These are phyloP conservation scores for Colletotrichum gigasporum DNA, from an alignment of 2,329 filamentous ascomycete genomes.

Conservation along the genomic window DNA sequence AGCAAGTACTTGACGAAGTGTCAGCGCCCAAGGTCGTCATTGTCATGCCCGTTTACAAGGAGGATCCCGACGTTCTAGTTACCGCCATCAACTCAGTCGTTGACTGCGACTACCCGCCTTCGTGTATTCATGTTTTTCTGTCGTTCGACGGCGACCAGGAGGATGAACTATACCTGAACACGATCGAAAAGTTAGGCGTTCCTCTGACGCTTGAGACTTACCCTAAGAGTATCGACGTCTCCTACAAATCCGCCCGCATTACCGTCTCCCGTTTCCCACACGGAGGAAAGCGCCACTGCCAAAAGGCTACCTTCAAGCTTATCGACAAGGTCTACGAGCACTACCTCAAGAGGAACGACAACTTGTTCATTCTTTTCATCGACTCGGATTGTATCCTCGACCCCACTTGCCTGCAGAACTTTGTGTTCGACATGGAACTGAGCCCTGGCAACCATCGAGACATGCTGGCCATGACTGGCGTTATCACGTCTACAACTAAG, in stretches of 20 bases:
- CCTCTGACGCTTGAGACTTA: conserved; percentile 80
- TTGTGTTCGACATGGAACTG: conserved; percentile 98
- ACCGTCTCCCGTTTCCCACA: conserved; percentile 93
- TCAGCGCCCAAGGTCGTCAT: conserved; percentile 94
- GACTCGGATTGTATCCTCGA: conserved; percentile 97
- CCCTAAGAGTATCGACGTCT: conserved; percentile 89
- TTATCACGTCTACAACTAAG: conserved; percentile 93
- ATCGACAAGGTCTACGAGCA: conserved; percentile 92
- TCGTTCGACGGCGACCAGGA: conserved; percentile 93
- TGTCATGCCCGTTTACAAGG: conserved; percentile 97
- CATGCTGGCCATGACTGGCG: conserved; percentile 97
- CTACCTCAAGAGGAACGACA: conserved; percentile 87
- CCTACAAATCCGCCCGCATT: conserved; percentile 82
- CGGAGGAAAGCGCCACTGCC: conserved; percentile 92
- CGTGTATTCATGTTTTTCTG: conserved; percentile 93
- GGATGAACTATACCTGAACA: conserved; percentile 88
- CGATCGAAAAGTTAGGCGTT: conserved; percentile 85
- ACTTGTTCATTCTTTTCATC: conserved; percentile 95
- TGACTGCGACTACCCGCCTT: conserved; percentile 90
- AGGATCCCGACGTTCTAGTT: conserved; percentile 84
- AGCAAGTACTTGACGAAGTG: conserved; percentile 82
- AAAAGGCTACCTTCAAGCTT: conserved; percentile 91
- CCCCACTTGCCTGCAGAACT: conserved; percentile 91
- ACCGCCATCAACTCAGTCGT: conserved; percentile 92
- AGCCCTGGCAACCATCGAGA: conserved; percentile 91